Evolutionary conservation across 139 green algal species (phyloP), one percentile per base, ranked within the genome.

Genomic region (Coccomyxa sp.): DNA sequence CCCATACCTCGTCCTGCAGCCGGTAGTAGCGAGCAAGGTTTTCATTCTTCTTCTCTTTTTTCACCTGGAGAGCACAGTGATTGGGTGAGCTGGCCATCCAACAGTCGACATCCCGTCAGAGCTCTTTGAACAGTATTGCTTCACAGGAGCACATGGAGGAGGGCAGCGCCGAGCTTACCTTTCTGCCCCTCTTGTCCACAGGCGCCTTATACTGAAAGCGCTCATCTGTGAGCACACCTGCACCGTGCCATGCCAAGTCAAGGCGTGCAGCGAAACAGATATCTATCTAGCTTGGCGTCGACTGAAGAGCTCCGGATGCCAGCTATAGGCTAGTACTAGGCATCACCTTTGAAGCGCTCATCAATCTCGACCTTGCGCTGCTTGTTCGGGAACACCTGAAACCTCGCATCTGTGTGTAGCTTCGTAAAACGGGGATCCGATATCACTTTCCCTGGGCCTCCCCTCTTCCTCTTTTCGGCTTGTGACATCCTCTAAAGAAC

Each of bases 111-210:
- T 35, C 58, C 18, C 34, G 68, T 39, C 31, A n/a, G n/a, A n/a
- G n/a, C n/a, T n/a, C n/a, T n/a, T n/a, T n/a, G n/a, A n/a, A n/a
- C n/a, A n/a, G n/a, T n/a, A n/a, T n/a, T n/a, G n/a, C n/a, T n/a
- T n/a, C n/a, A n/a, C n/a, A n/a, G n/a, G n/a, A n/a, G 33, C 68
- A 31, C 31, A 73, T 40, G 16, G 12, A 18, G 31, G 68, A 73
- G 24, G 68, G 31, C 68, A 73, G 24, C n/a, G 16, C n/a, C n/a
- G n/a, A 18, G 24, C 31, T 37, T 31, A 94, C 88, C 83, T 94
- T 91, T n/a, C 92, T 81, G 6, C 94, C 94, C 0, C 93, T 89
- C 85, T 98, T 97, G 86, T 98, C 94, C 18, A 91, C 87, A 2
- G 71, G 77, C 4, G 34, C 38, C 9, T 76, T 70, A 7, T 82